Evolutionary conservation across 441 rosid species (phyloP), one percentile per base, ranked within the genome.

Genomic region (Sinapis alba): DNA sequence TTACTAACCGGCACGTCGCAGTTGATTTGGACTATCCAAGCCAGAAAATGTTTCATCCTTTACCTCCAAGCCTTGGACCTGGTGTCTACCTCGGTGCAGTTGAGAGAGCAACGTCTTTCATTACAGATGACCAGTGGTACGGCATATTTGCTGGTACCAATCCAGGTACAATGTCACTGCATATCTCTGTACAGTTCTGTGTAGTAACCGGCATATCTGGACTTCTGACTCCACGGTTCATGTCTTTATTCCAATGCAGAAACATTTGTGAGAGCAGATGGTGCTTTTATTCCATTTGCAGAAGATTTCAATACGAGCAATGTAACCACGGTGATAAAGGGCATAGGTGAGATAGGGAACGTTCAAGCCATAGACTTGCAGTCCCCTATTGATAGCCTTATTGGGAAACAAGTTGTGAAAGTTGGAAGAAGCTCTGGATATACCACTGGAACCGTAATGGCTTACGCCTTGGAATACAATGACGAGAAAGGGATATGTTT

Each of bases 41-140:
- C 85, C 99, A 95, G 86, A 95, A 95, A 83, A 95, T 95, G 99
- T 95, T 95, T 84, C 99, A 96, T 83, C 99, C 99, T 75, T 85
- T 93, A 79, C 98, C 98, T 1, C 97, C 97, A 60, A 92, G 95
- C 89, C 97, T 92, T 76, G 98, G 98, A 74, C 97, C 97, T 11
- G 98, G 97, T 54, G 97, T 94, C 23, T 94, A 94, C 83, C 87
- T 94, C 24, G 98, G 98, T 80, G 97, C 97, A 15, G 98, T 92
- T 13, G 98, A 94, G 88, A 87, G 97, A 81, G 97, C 98, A 68
- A 94, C 97, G 11, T 90, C 98, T 60, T 94, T 92, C 81, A 94
- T 92, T 75, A 84, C 97, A 0, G 98, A 94, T 81, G 97, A 88
- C 60, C 97, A 84, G 51, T 94, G 98, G 98, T 94, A 92, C 56